Evolutionary conservation across 2,329 filamentous ascomycete species (phyloP), one percentile per base, ranked within the genome.

Genomic region (Colletotrichum costaricense): DNA sequence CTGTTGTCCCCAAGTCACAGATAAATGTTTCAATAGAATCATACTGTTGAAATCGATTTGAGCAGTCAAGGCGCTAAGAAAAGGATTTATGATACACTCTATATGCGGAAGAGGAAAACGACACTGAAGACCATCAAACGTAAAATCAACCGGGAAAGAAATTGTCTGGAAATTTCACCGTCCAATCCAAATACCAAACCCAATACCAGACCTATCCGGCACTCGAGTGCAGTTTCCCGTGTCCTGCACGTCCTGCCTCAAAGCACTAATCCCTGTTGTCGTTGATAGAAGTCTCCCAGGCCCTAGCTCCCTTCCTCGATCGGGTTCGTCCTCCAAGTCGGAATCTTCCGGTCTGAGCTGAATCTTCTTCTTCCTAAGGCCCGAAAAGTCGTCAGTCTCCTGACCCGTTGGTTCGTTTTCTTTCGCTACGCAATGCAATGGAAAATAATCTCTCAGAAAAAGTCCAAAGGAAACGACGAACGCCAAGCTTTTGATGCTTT

Each of bases 301-400:
- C 65, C 22, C 59, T 59, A n/a, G 54, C 42, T 6, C 70, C 59
- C 3, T 72, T 63, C 16, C 59, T 56, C 54, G 66, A 72, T 60
- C 42, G 24, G n/a, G 42, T 72, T 46, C 59, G 70, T 60, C 42
- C 24, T 57, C 33, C 42, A 35, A 60, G 66, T 28, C 55, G 59
- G 16, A 72, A 69, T 64, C 55, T 35, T 30, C 38, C 69, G 22
- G 64, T 72, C 49, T 66, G 69, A 24, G 49, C 42, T 35, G 57
- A 56, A 28, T 26, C 33, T 49, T 72, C 69, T 58, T 72, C 49
- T 49, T 72, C 69, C 69, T 72, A 68, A 30, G 69, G 49, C 19
- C 46, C 66, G 49, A 49, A n/a, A 49, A 24, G 56, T 63, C 26
- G 57, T 72, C 64, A 72, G 64, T 58, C 63, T 72, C 38, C 54